phyloP scores from a whole-genome alignment of 2,329 filamentous ascomycete genomes.

The Calonectria henricotiae region DNA sequence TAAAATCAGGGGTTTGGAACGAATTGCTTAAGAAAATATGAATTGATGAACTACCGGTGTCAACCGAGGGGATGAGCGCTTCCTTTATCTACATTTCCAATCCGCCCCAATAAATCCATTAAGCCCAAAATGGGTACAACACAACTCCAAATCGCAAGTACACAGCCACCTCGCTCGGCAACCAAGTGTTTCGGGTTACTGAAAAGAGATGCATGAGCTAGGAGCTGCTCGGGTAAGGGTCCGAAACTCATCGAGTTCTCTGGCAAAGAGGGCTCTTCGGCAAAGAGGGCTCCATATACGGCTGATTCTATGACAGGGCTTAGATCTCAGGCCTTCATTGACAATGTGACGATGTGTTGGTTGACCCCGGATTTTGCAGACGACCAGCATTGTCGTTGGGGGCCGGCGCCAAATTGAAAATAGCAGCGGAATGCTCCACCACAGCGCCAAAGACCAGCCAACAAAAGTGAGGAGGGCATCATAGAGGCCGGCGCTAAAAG shows the following conservation, averaged over 20 bases:
- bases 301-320: background rate
- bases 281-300: background rate
- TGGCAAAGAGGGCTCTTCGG: background rate
- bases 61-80: background rate
- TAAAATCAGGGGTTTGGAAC: background rate
- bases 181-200: constrained; percentile 4
- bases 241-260: background rate
- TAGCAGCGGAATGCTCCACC: background rate
- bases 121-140: background rate
- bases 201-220: constrained; percentile 9
- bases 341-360: constrained; percentile 19
- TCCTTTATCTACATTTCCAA: constrained; percentile 12
- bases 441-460: background rate
- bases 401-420: background rate
- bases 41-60: background rate
- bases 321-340: background rate
- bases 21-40: background rate
- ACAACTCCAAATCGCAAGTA: background rate
- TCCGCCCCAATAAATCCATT: background rate
- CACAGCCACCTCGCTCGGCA: background rate
- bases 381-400: background rate
- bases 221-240: background rate
- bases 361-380: constrained; percentile 20
- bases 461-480: background rate
- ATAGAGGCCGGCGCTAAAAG: background rate